Evolutionary conservation across 345 rosid species (phyloP).

Genomic region (Eucalyptus fibrosa): DNA sequence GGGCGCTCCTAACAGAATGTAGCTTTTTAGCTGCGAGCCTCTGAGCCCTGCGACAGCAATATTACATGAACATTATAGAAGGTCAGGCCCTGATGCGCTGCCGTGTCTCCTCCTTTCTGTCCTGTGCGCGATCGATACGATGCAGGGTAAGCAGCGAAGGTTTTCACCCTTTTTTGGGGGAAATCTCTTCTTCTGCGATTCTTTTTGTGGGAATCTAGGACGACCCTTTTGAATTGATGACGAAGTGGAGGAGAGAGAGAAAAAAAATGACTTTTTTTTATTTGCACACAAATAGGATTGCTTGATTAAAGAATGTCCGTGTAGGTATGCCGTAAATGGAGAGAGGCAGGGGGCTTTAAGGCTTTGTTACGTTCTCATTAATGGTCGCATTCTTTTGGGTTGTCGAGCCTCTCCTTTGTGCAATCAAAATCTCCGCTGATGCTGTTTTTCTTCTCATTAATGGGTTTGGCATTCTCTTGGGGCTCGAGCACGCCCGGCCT

Average conservation of each 20-base stretch:
- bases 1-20: background rate
- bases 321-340: background rate
- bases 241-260: background rate
- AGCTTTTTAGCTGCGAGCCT: background rate
- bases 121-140: background rate
- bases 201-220: background rate
- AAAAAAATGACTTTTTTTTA: no score
- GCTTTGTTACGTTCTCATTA: background rate
- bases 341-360: background rate
- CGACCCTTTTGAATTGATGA: background rate
- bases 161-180: background rate
- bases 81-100: background rate
- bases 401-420: background rate
- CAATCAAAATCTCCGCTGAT: background rate
- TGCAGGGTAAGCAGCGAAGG: background rate
- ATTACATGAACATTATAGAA: background rate
- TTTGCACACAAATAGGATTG: background rate
- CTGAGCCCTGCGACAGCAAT: background rate
- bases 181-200: background rate
- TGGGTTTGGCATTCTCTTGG: background rate
- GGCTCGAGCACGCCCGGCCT: background rate
- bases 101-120: background rate
- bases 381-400: constrained; percentile 30
- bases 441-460: background rate
- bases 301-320: constrained; percentile 10